A percentile compares a stretch with the other conserved stretches of the same genome.
Evolutionary conservation across 768 basidiomycete species (phyloP).

Genomic region (Tremella mesenterica): DNA sequence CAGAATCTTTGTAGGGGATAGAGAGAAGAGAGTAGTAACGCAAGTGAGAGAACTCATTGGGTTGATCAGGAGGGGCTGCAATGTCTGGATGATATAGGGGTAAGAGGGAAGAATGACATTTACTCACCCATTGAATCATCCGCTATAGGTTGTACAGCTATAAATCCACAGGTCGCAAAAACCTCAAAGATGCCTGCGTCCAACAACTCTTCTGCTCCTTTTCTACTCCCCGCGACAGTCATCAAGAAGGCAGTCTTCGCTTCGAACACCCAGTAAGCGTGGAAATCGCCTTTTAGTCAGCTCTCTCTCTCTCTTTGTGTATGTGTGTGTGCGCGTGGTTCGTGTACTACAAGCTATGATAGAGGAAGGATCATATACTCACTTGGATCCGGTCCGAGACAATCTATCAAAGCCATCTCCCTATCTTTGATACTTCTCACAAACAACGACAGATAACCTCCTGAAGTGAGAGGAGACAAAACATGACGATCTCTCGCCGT

Average conservation of each 20-base stretch:
- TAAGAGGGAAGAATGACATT: too few species aligned
- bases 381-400: conserved; percentile 88
- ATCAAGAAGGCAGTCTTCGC: conserved; percentile 85
- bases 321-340: too few species aligned
- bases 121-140: conserved; percentile 46
- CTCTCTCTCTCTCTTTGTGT: not conserved
- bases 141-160: conserved; percentile 74
- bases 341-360: too few species aligned
- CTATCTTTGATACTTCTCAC: conserved; percentile 75
- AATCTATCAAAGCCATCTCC: conserved; percentile 62
- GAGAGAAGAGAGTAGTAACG: too few species aligned
- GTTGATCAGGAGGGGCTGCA: too few species aligned
- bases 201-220: conserved; percentile 74
- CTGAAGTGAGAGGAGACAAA: conserved; percentile 53
- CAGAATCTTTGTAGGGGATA: too few species aligned
- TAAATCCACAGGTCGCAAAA: conserved; percentile 74
- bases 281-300: conserved; percentile 55
- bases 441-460: conserved; percentile 73
- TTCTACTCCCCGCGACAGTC: conserved; percentile 69
- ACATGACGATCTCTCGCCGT: conserved; percentile 61
- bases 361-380: too few species aligned
- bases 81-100: too few species aligned
- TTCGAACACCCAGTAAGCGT: conserved; percentile 87
- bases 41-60: too few species aligned
- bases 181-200: conserved; percentile 66